Evolutionary conservation across 352 stramenopile genomes (phyloP), one percentile per base, ranked within the genome.

Genomic region (Nannochloropsis limnetica): DNA sequence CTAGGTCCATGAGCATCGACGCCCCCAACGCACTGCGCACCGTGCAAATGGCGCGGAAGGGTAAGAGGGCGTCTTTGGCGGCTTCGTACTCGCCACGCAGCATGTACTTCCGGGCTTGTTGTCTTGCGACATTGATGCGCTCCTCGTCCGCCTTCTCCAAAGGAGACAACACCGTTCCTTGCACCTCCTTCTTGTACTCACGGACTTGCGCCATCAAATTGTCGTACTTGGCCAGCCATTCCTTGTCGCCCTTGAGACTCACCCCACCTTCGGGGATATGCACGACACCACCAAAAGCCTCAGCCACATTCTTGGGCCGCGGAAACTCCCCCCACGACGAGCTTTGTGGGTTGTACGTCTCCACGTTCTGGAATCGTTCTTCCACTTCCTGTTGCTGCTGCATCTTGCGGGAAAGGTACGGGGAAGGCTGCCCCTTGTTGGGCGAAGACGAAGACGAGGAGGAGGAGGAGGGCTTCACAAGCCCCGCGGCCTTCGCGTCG

Each of bases 141-240:
- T 74, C 61, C 61, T 74, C 61, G 61, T 74, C 61, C 61, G 15
- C 61, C 61, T 28, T 74, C 11, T 74, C 61, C 4, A 74, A 29
- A 20, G 61, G 61, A 20, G 61, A 23, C 61, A 74, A 11, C n/a
- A 74, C 61, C 61, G 61, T 23, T 25, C 61, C 61, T 74, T 74
- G 61, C n/a, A 74, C 61, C 11, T 29, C 61, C 61, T 74, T 74
- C 61, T 74, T 74, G 11, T 74, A 74, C 25, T 74, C 61, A 8
- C 61, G 61, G n/a, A 74, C 61, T 29, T 74, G 61, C 2, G 61
- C 61, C 61, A 74, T 74, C 9, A 74, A 20, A 8, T 25, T 0
- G 25, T 74, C 61, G 61, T 74, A 74, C 61, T 74, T 74, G 3
- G 61, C 61, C 20, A 74, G 61, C 61, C 61, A 74, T 74, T 74